A percentile compares a stretch with the other conserved stretches of the same genome.
Conservation (phyloP, 1,284 basidiomycete species). For the Neonothopanus nambi region DNA sequence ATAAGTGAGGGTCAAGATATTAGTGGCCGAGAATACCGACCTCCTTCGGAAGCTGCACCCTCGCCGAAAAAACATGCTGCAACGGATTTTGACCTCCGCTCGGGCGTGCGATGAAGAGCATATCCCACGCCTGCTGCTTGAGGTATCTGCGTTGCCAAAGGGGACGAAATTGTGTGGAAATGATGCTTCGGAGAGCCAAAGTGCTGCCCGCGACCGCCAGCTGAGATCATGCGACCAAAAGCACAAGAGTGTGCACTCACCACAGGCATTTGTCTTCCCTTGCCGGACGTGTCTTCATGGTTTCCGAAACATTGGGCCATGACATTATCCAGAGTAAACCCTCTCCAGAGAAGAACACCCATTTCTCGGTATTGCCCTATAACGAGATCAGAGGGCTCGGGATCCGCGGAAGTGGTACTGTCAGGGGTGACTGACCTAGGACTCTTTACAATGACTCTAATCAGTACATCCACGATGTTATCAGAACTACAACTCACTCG, state of each 20-base stretch:
- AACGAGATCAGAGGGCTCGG: neutral
- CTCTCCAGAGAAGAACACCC: constrained; percentile 88
- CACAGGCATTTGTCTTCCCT: constrained; percentile 88
- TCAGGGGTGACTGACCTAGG: constrained; percentile 45
- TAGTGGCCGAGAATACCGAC: constrained; percentile 25
- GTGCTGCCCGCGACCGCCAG: too few relatives aligned
- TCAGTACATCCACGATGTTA: constrained; percentile 1
- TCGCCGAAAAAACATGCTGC: constrained; percentile 93
- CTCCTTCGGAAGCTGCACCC: constrained; percentile 76
- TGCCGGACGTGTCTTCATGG: constrained; percentile 77
- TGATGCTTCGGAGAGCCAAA: constrained; percentile 84
- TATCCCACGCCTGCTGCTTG: constrained; percentile 94
- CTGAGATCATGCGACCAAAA: constrained; percentile 9
- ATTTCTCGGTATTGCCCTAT: constrained; percentile 86
- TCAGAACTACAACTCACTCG: constrained; percentile 60
- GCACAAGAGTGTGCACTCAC: constrained; percentile 38
- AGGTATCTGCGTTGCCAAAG: constrained; percentile 94
- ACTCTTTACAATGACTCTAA: constrained; percentile 42
- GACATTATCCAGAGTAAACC: constrained; percentile 68
- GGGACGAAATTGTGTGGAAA: constrained; percentile 93
- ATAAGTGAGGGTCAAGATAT: neutral
- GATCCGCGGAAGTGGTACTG: neutral
- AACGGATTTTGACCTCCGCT: constrained; percentile 71
- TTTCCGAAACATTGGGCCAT: constrained; percentile 93
- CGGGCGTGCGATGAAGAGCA: constrained; percentile 80